Base-by-base conservation (phyloP, 305 asterid genomes). In the Rubia tinctorum region DNA sequence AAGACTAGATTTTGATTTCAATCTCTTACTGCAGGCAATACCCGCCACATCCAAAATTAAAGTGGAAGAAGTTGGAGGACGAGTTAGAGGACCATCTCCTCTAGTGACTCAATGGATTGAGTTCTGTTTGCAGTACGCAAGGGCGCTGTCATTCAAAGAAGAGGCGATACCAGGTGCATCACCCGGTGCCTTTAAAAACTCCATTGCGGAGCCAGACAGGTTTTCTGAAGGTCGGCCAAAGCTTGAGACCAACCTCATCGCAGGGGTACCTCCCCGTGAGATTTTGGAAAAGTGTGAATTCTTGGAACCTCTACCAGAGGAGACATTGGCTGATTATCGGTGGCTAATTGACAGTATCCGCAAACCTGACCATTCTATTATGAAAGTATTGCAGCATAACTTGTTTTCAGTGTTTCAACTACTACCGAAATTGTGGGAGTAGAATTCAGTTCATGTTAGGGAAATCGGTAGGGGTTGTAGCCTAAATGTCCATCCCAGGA, bases 31-130 rank as follows among this genome's bases (percentile, higher is more conserved):
- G 78, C 81, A 95, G 99, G 97, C 89, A 61, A 78, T 90, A 56
- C 99, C 99, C 39, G 81, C 86, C 68, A 70, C 89, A 65, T 81
- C 97, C 13, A 85, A 91, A 78, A 75, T 88, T 8, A 80, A 63
- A 37, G 66, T 87, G 20, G 94, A 88, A 68, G 81, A 85, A 80
- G 74, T 92, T 6, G 97, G 97, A 45, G 99, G 99, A 55, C 81
- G 98, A 75, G 82, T 80, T 23, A 84, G 99, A 82, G 96, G 97
- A 58, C 86, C 97, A 47, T 95, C 98, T 23, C 98, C 99, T 3
- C 53, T 90, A 66, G 86, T 83, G 77, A 75, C 83, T 72, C 97
- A 95, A 73, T 95, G 99, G 99, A 65, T 95, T 55, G 96, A 95
- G 40, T 95, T 95, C 84, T 90, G 97, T 69, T 75, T 89, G 84